These are phyloP conservation scores for Rubroshorea leprosula DNA, from an alignment of 345 rosid genomes.

Conservation along the genomic window DNA sequence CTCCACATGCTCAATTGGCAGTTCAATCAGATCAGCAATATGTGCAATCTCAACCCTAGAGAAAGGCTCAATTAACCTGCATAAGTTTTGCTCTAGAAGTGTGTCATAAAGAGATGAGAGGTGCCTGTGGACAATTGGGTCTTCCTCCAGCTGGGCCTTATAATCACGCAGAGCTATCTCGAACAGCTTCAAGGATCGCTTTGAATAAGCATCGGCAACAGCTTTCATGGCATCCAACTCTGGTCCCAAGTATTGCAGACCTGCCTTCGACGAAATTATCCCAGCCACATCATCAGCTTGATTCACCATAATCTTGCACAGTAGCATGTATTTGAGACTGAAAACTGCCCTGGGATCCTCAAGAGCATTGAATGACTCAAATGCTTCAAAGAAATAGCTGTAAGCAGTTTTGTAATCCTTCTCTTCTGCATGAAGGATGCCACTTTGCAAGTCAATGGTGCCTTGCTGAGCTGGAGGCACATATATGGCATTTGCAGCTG, in stretches of 20 bases:
- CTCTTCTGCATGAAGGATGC: conserved; percentile 71
- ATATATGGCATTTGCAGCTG: conserved; percentile 68
- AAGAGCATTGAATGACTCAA: conserved; percentile 61
- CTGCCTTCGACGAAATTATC: conserved; percentile 63
- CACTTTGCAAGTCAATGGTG: conserved; percentile 67
- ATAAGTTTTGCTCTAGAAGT: conserved; percentile 56
- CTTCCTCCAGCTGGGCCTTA: conserved; percentile 61
- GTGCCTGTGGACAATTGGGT: conserved; percentile 66
- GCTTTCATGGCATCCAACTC: conserved; percentile 73
- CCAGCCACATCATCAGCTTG: conserved; percentile 74
- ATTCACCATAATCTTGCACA: conserved; percentile 69
- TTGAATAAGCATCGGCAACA: conserved; percentile 62
- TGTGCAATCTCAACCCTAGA: conserved; percentile 60
- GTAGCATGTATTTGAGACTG: conserved; percentile 60
- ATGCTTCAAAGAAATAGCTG: conserved; percentile 68
- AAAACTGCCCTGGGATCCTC: conserved; percentile 60
- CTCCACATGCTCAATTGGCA: conserved; percentile 49
- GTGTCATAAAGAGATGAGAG: conserved; percentile 64
- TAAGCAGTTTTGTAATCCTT: conserved; percentile 75
- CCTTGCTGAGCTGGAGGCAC: conserved; percentile 72
- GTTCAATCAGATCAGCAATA: conserved; percentile 51
- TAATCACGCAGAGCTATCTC: conserved; percentile 48
- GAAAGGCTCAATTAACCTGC: conserved; percentile 72
- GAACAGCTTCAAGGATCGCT: conserved; percentile 50
- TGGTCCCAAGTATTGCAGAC: conserved; percentile 52